Base-by-base conservation (phyloP, 2,329 filamentous ascomycete genomes). In the Cadophora malorum region DNA sequence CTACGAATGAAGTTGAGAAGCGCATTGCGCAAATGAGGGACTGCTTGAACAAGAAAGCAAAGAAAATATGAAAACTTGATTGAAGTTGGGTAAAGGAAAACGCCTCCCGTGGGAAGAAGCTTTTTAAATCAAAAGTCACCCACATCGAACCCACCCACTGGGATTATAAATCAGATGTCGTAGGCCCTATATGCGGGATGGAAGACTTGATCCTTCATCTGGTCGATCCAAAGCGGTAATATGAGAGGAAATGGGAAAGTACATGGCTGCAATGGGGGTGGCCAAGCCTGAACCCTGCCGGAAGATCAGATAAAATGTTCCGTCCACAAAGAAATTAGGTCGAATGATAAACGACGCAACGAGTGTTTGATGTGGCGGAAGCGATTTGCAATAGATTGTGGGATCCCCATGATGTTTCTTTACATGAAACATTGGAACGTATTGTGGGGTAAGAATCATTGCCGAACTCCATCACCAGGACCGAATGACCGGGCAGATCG, bases 11-110 rank as follows among this genome's bases (percentile, higher is more conserved):
- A 53, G 62, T 41, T 53, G 62, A 45, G 62, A 64, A 55, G 80
- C 80, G 35, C 80, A 80, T 69, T 78, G 55, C 33, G 33, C 19
- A 19, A 59, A 59, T 25, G 55, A 59, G 31, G 23, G 33, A 41
- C 31, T 41, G 55, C 3, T n/a, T 59, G 21, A 41, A 59, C 10
- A 23, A 25, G 35, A 41, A 59, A 14, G 33, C 8, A 59, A 59
- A 41, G 55, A 59, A 25, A 12, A 23, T n/a, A 25, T 19, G 8
- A 28, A 5, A 8, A 55, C 28, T 41, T 16, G 31, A 59, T 16
- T 16, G n/a, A 41, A 25, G 21, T 38, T 9, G 53, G 55, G 14
- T 31, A n/a, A 41, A 59, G 33, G n/a, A 58, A 58, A 23, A 49
- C 45, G 21, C 19, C 4, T 38, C 33, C 16, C 31, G 5, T 38